Base-by-base conservation (phyloP, 73 alveolate genomes). In the Uronychia setigera region DNA sequence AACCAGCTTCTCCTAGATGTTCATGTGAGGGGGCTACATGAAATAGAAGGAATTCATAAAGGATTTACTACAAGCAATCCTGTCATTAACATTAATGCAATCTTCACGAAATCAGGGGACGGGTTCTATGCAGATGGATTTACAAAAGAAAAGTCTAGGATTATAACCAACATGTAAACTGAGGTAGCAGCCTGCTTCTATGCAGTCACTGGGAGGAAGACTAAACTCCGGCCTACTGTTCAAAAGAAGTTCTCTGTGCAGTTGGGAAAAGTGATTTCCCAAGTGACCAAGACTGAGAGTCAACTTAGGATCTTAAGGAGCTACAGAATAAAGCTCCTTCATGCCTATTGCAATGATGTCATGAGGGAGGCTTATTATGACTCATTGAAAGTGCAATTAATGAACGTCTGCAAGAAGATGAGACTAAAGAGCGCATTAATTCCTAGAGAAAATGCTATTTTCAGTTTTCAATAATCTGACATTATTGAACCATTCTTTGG, bases 331-430 rank as follows among this genome's bases (percentile, higher is more conserved):
- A 88, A 78, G 59, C 85, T 92, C 14, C 77, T 89, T 1, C 94
- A 92, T 74, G 85, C 86, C 78, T 92, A 88, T 35, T 92, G 97
- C 76, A 82, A 78, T 30, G 94, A 92, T 59, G 87, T 92, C 27
- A 77, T 92, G 26, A 78, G 97, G 77, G 97, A 92, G 34, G 94
- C 87, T 29, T 89, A 88, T 74, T 80, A 88, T 27, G 97, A 92
- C 67, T 81, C 97, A n/a, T 9, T 88, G 19, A 88, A 89, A 58
- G 80, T 85, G 25, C 88, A 92, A 46, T 46, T 76, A 26, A 32
- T 88, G 60, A 34, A 88, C 29, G 85, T 74, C 0, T 34, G 58
- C 11, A 74, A 74, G 26, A 5, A 80, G n/a, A 33, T 87, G 26
- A 59, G 89, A 34, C 26, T 34, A 9, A 59, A 30, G 79, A 28